Evolutionary conservation across 2,329 filamentous ascomycete genomes (phyloP), one percentile per base, ranked within the genome.

Genomic region (Eurotiales sp.): DNA sequence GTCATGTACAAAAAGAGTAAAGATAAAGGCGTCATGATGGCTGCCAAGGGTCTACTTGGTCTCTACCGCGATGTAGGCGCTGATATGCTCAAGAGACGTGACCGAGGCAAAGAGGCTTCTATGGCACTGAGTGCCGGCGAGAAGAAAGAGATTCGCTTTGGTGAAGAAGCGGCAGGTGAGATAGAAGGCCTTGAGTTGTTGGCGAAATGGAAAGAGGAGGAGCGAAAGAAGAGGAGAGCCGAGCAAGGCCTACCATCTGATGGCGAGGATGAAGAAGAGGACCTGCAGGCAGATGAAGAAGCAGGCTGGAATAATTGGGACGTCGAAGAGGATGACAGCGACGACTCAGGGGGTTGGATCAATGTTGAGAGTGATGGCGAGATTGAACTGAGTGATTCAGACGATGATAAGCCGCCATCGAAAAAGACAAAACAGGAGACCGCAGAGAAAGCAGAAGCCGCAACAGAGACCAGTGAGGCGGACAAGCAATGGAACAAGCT

Each of bases 1-100:
- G 90, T 97, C 8, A 87, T 93, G 76, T 97, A 99, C 72, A 83
- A 89, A 55, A 96, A 95, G 77, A 95, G 89, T 66, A 99, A 99
- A 67, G 93, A 99, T 66, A 99, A 97, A 76, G 91, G 92, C 54
- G 88, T 93, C n/a, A 91, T 95, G 82, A 97, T 99, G 93, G 93
- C 93, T 7, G 90, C 92, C 12, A 92, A 93, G 68, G 92, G 93
- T 57, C 76, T 99, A 6, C 77, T 99, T 37, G 90, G 89, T 21
- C 77, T 99, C 5, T 99, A 95, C 75, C 80, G 93, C 59, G 91
- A 97, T 64, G 87, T 96, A 12, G 90, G 87, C 30, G 89, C 93
- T 0, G 88, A 95, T 59, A 81, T 97, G 73, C 75, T 99, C 54
- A 87, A 86, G 71, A 95, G 90, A 77, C 84, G 87, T 64, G 93